A percentile compares a stretch with the other conserved stretches of the same genome.
These are phyloP conservation scores for Marasmius oreades DNA, from an alignment of 1,284 basidiomycete genomes.

Conservation along the genomic window DNA sequence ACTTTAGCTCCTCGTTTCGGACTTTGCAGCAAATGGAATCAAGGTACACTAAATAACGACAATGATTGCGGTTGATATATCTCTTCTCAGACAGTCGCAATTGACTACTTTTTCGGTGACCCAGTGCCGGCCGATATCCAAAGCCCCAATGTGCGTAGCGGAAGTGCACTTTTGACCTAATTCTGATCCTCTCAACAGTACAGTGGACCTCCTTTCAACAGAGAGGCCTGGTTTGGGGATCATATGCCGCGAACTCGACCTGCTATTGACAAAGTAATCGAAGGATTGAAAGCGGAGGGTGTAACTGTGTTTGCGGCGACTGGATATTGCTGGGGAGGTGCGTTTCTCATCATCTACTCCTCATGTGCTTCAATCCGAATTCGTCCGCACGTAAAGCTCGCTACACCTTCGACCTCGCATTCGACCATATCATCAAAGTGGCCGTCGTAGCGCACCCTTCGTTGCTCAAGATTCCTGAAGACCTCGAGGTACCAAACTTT, in stretches of 20 bases:
- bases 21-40: conserved; percentile 51
- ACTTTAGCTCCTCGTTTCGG: conserved; percentile 40
- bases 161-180: neutral
- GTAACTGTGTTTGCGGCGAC: conserved; percentile 56
- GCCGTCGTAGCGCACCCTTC: conserved; percentile 9
- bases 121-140: conserved; percentile 39
- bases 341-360: conserved; percentile 31
- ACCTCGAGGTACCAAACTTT: conserved; percentile 11
- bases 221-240: conserved; percentile 43
- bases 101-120: conserved; percentile 63
- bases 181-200: neutral
- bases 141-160: conserved; percentile 29
- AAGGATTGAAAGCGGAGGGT: conserved; percentile 53
- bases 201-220: conserved; percentile 33
- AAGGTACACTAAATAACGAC: conserved; percentile 30
- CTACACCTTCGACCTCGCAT: conserved; percentile 11
- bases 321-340: conserved; percentile 73
- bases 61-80: conserved; percentile 55
- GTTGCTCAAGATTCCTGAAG: conserved; percentile 5
- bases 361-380: neutral
- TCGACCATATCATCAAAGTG: conserved; percentile 8
- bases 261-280: conserved; percentile 53
- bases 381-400: conserved; percentile 45
- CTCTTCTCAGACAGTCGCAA: conserved; percentile 37
- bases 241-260: conserved; percentile 54